Evolutionary conservation across 2,329 filamentous ascomycete genomes (phyloP), one percentile per base, ranked within the genome.

Genomic region (Monilinia fructicola): DNA sequence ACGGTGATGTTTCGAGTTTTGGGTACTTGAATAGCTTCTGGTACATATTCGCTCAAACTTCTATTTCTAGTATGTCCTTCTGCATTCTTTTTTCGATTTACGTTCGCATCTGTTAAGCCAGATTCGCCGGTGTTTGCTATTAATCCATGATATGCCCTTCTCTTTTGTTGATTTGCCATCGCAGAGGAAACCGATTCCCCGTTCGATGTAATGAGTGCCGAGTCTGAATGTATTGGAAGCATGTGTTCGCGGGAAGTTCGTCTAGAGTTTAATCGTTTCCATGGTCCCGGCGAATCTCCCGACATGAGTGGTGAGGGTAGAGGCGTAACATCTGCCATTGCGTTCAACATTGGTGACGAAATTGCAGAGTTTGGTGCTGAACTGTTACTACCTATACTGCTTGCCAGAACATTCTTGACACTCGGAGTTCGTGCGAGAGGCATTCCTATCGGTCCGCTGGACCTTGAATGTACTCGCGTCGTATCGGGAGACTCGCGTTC

Each of bases 41-140:
- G 92, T 0, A 87, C 84, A 77, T 96, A 97, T 71, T 97, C 93
- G 79, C 93, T 97, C 35, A 95, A 81, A 77, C 93, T 97, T 73
- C 93, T 85, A 76, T 95, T 93, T 67, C 91, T 85, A 16, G 81
- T 81, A 76, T 92, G 90, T 18, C 72, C 71, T 67, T 74, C 71
- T 16, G 66, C 68, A 58, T 70, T 69, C 66, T 75, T 76, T 40
- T 75, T 71, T 54, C 70, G 69, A 40, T 70, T 72, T 14, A 68
- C 69, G 64, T 73, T 66, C 3, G 68, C 48, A 64, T 65, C 70
- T 12, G 35, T 67, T 23, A 72, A 58, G 5, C 63, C 69, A 26
- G 71, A 69, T 14, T 74, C 73, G 18, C 48, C 69, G 16, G 63
- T 67, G 68, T 67, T 73, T 55, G 68, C 70, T 26, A 70, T 67